Evolutionary conservation across 2,329 filamentous ascomycete species (phyloP).

Genomic region (Zasmidium citrigriseum): DNA sequence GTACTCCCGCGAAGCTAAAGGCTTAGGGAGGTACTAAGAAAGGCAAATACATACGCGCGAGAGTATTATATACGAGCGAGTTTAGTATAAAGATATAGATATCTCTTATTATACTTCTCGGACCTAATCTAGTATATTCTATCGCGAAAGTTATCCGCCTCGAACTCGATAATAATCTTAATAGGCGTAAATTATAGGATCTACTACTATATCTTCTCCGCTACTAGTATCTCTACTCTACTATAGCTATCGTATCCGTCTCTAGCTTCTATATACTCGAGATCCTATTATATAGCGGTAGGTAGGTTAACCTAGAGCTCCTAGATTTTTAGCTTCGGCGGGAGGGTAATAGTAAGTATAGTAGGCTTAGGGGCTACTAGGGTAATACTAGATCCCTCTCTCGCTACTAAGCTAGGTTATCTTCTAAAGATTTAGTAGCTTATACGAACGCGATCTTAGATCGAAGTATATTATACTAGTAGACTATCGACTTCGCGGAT

Average conservation of each 20-base stretch:
- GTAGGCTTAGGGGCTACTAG: no score
- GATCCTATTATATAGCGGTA: conserved; percentile 47
- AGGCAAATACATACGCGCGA: no score
- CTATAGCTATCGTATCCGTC: conserved; percentile 35
- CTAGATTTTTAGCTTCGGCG: conserved; percentile 62
- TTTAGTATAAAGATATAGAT: conserved; percentile 88
- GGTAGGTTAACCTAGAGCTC: conserved; percentile 53
- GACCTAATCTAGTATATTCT: conserved; percentile 90
- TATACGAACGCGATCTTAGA: conserved; percentile 62
- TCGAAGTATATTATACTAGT: conserved; percentile 76
- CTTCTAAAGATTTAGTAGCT: no score
- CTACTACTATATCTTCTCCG: conserved; percentile 29
- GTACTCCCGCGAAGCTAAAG: neutral
- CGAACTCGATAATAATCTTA: conserved; percentile 73
- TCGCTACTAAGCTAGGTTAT: no score
- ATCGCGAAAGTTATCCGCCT: conserved; percentile 73
- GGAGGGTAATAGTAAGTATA: conserved; percentile 61
- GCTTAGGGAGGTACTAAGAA: neutral
- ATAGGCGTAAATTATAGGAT: conserved; percentile 58
- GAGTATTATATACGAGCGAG: no score
- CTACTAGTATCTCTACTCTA: conserved; percentile 29
- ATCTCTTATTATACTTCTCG: conserved; percentile 75
- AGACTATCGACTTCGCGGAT: conserved; percentile 62
- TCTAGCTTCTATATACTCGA: conserved; percentile 33
- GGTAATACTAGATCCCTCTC: no score